Percentiles rank a stretch among this genome's conserved stretches.
These are phyloP conservation scores for Phytophthora capsici DNA, from an alignment of 352 stramenopile genomes.

Conservation along the genomic window DNA sequence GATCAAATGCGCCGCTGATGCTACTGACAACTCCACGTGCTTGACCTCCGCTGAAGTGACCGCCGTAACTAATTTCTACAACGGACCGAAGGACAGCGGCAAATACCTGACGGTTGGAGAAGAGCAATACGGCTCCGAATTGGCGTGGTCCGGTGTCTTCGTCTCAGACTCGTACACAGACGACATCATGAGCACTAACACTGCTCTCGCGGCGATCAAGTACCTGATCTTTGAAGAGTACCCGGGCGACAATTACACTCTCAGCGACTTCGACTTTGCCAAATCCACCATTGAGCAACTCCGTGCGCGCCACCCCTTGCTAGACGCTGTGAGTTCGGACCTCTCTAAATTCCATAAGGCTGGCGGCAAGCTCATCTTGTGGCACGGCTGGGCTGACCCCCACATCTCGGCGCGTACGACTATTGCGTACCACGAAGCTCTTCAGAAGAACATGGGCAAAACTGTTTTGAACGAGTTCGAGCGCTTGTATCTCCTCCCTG, in stretches of 20 bases:
- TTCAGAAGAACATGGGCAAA: conserved; percentile 41
- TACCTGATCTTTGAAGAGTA: conserved; percentile 52
- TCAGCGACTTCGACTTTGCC: conserved; percentile 47
- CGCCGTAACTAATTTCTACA: conserved; percentile 46
- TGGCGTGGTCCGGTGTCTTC: conserved; percentile 48
- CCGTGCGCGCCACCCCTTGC: conserved; percentile 34
- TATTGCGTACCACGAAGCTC: conserved; percentile 50
- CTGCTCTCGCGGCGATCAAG: conserved; percentile 43
- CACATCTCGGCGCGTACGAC: conserved; percentile 57
- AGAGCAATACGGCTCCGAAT: conserved; percentile 49
- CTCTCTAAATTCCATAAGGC: conserved; percentile 43
- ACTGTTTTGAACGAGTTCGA: conserved; percentile 42
- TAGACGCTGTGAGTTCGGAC: conserved; percentile 47
- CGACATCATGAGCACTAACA: conserved; percentile 37
- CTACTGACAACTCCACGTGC: conserved; percentile 45
- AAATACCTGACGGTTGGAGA: conserved; percentile 52
- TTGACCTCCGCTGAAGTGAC: conserved; percentile 41
- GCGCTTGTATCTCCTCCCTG: conserved; percentile 51
- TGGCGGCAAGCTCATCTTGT: conserved; percentile 52
- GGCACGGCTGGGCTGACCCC: conserved; percentile 55
- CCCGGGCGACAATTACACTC: conserved; percentile 45
- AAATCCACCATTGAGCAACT: conserved; percentile 47
- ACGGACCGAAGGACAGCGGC: conserved; percentile 35
- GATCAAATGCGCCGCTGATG: conserved; percentile 35
- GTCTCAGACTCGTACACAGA: conserved; percentile 36